phyloP scores from a whole-genome alignment of 371 early-diverging fungal genomes.

The Rhizopus microsporus region DNA sequence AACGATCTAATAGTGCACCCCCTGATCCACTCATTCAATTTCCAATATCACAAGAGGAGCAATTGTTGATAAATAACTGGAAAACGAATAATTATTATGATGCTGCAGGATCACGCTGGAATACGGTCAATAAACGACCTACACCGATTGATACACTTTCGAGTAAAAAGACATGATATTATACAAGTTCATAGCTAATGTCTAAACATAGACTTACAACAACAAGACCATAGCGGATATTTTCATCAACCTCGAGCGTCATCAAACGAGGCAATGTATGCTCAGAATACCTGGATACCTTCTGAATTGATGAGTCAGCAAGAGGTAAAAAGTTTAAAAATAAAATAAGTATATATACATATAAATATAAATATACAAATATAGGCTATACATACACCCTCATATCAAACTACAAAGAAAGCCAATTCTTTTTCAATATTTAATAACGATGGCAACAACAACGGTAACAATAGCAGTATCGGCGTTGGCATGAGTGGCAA shows the following conservation, averaged over 20 bases:
- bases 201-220: conserved; percentile 3
- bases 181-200: neutral
- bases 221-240: conserved; percentile 3
- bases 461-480: neutral
- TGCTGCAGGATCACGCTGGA: neutral
- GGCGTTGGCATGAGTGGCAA: conserved; percentile 1
- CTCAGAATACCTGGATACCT: conserved; percentile 18
- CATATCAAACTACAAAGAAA: neutral
- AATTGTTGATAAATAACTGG: neutral
- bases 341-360: neutral
- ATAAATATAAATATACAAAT: neutral
- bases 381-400: too few relatives aligned
- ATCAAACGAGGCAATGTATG: neutral
- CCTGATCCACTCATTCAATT: conserved; percentile 17
- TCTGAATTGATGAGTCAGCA: conserved; percentile 6
- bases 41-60: conserved; percentile 2
- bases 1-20: conserved; percentile 28
- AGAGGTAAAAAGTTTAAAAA: neutral
- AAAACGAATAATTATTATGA: neutral
- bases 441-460: neutral
- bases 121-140: neutral
- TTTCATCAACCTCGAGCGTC: conserved; percentile 7
- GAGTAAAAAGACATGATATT: neutral
- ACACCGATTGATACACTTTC: neutral
- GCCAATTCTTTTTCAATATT: neutral